Conservation (phyloP, 345 rosid genomes). For the Melastoma malabathricum region DNA sequence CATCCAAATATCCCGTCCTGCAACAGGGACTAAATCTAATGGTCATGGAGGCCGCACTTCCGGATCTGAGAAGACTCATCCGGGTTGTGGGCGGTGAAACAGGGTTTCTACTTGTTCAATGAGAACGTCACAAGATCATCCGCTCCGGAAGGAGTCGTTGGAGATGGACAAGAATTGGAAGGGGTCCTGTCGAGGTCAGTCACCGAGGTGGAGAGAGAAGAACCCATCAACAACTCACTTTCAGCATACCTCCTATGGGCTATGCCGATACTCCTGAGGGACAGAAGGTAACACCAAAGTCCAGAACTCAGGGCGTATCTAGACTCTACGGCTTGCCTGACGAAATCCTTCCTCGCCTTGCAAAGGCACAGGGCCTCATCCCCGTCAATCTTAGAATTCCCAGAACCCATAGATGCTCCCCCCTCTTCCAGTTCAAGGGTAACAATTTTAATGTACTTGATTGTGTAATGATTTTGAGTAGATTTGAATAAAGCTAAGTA, state of each 20-base stretch:
- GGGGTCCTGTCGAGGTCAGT: conserved; percentile 74
- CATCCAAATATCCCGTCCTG: conserved; percentile 16
- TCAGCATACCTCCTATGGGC: conserved; percentile 73
- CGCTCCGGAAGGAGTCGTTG: conserved; percentile 35
- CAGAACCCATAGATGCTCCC: conserved; percentile 46
- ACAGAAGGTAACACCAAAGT: conserved; percentile 70
- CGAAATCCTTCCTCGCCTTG: conserved; percentile 58
- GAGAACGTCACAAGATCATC: conserved; percentile 55
- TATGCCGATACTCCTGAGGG: conserved; percentile 60
- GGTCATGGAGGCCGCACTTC: conserved; percentile 31
- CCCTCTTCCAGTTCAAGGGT: conserved; percentile 8
- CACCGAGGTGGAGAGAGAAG: conserved; percentile 55
- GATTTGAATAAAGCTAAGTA: no score
- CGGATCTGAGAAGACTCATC: conserved; percentile 42
- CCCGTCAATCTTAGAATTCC: conserved; percentile 48
- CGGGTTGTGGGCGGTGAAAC: conserved; percentile 19
- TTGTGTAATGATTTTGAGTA: no score
- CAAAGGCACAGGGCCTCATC: conserved; percentile 57
- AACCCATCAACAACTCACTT: conserved; percentile 44
- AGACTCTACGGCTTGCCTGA: conserved; percentile 64
- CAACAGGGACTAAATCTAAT: conserved; percentile 33
- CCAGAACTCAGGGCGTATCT: conserved; percentile 81
- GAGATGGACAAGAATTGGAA: conserved; percentile 64
- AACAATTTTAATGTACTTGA: no score
- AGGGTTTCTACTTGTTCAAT: conserved; percentile 30